Conservation (phyloP, 2,329 filamentous ascomycete genomes). For the Talaromyces islandicus region DNA sequence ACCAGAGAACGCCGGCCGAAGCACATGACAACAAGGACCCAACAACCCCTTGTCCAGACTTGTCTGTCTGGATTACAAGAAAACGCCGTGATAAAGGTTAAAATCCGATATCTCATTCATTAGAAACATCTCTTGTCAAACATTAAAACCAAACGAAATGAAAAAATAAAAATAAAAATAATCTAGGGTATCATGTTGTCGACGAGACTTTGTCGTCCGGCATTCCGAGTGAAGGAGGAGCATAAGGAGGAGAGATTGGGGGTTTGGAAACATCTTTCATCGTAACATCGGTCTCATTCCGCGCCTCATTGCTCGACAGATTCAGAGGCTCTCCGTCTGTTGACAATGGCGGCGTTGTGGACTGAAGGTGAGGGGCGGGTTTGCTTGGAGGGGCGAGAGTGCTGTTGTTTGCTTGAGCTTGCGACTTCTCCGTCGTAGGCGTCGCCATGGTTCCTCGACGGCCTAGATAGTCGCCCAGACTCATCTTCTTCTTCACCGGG, state of each 20-base stretch:
- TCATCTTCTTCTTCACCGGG: slow-evolving; percentile 47
- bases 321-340: slow-evolving; percentile 8
- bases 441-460: slow-evolving; percentile 35
- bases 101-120: slow-evolving; percentile 3
- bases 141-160: background rate
- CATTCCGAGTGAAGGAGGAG: slow-evolving; percentile 13
- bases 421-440: slow-evolving; percentile 36
- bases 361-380: slow-evolving; percentile 13
- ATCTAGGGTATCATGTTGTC: slow-evolving; percentile 12
- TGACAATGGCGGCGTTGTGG: slow-evolving; percentile 12
- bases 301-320: slow-evolving; percentile 12
- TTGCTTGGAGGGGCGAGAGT: slow-evolving; percentile 21
- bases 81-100: slow-evolving; percentile 2
- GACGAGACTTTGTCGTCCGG: slow-evolving; percentile 10
- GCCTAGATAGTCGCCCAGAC: slow-evolving; percentile 44
- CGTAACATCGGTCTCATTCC: slow-evolving; percentile 19
- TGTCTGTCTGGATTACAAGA: background rate
- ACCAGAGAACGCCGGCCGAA: background rate
- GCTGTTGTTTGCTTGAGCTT: slow-evolving; percentile 19
- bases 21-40: background rate
- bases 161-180: slow-evolving; percentile 1
- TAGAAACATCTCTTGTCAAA: background rate
- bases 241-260: slow-evolving; percentile 19
- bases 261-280: slow-evolving; percentile 28
- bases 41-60: slow-evolving; percentile 5